Conservation (phyloP, 1,284 basidiomycete species). For the Cryptococcus amylolentus region DNA sequence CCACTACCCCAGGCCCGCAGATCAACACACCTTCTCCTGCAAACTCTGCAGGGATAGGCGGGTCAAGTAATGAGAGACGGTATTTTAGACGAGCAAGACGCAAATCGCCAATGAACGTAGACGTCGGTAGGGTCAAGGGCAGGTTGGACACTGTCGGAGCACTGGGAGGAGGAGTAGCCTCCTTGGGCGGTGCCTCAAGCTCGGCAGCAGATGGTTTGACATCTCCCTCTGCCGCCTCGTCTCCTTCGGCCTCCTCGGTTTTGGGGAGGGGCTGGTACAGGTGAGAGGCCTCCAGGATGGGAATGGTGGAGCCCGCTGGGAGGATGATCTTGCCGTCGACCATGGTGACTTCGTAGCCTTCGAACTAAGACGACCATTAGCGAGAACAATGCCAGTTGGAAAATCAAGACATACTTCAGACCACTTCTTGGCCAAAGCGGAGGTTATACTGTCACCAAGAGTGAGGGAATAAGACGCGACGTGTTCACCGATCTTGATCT, state of each 20-base stretch:
- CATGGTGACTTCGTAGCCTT: slow-evolving; percentile 93
- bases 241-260: slow-evolving; percentile 1
- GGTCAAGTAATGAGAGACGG: slow-evolving; percentile 63
- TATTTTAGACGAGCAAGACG: slow-evolving; percentile 81
- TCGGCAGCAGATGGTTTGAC: slow-evolving; percentile 13
- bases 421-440: slow-evolving; percentile 65
- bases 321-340: slow-evolving; percentile 78
- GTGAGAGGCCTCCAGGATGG: slow-evolving; percentile 57
- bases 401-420: slow-evolving; percentile 61
- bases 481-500: slow-evolving; percentile 87
- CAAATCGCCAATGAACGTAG: slow-evolving; percentile 93
- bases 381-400: background rate
- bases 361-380: slow-evolving; percentile 62
- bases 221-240: slow-evolving; percentile 5
- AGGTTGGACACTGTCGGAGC: slow-evolving; percentile 58
- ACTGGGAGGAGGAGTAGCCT: slow-evolving; percentile 52
- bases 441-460: slow-evolving; percentile 81
- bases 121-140: slow-evolving; percentile 62
- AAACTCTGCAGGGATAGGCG: slow-evolving; percentile 74
- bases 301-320: slow-evolving; percentile 69
- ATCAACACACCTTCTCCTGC: slow-evolving; percentile 93
- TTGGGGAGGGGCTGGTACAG: slow-evolving; percentile 55
- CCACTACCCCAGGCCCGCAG: slow-evolving; percentile 64
- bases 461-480: slow-evolving; percentile 92
- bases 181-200: slow-evolving; percentile 29